Percentiles rank a stretch among this genome's conserved stretches.
These are phyloP conservation scores for Solanum phureja DNA, from an alignment of 257 asterid species.

Conservation along the genomic window DNA sequence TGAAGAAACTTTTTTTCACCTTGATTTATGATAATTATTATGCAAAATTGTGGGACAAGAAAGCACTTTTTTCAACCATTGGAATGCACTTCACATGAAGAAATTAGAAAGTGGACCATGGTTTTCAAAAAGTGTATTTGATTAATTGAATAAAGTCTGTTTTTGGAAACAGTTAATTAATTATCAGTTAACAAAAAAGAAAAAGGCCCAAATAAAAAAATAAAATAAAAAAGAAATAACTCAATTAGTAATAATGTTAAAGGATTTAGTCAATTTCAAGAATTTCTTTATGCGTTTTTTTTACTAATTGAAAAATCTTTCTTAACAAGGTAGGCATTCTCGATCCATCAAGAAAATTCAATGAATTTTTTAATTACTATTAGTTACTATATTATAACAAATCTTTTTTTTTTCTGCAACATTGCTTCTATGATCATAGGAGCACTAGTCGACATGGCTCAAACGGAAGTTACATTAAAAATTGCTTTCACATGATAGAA, in stretches of 20 bases:
- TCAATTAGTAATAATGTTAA: no score
- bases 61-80: neutral
- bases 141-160: neutral
- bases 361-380: neutral
- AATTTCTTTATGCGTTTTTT: neutral
- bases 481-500: neutral
- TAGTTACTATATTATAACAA: no score
- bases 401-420: no score
- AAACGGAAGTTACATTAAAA: neutral
- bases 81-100: neutral
- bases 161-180: neutral
- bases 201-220: neutral
- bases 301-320: neutral
- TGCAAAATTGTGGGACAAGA: neutral
- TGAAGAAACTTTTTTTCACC: neutral
- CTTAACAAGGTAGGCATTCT: neutral
- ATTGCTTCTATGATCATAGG: no score
- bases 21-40: neutral
- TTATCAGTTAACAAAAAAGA: neutral
- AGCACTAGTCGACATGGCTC: no score
- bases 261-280: neutral
- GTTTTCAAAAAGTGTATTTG: neutral
- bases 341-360: neutral
- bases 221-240: no score
- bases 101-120: neutral